Base-by-base conservation (phyloP, 208 protist species). In the Wallacemonas sp. region DNA sequence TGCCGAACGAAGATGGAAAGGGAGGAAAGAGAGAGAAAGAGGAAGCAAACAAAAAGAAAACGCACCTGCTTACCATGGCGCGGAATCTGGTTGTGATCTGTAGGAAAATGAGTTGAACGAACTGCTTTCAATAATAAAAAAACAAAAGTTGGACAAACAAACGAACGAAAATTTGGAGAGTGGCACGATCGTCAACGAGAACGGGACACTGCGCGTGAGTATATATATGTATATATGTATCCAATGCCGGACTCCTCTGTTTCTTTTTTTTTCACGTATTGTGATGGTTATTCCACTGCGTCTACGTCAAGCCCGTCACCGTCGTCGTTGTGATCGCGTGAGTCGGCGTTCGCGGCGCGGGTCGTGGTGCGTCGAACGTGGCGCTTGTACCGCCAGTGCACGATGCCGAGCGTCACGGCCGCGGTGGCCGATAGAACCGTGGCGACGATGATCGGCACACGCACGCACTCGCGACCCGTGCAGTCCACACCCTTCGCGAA, bases 351-450 rank as follows among this genome's bases (percentile, higher is more conserved):
- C 16, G 17, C 38, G 4, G 9, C 36, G 6, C 2, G 24, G 21
- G 44, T 38, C 41, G 24, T 26, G 60, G 39, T 36, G 44, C 72
- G 67, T 14, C 41, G 61, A 41, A 89, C 76, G 34, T 82, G 85
- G 5, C 76, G 77, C 12, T 55, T 57, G 65, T 88, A 88, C 49
- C 82, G 82, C 39, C 85, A 41, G 61, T 88, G 82, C n/a, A 85
- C 70, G 32, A 77, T 74, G 39, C 74, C 68, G 1, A 68, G 52
- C 29, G 68, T 46, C 5, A 83, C 36, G 23, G 65, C 65, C 8
- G 78, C 74, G 6, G 83, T 54, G 27, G 72, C 78, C 16, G 78
- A 76, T 6, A 49, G 67, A 52, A 65, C 70, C 19, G 79, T 85
- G 23, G 76, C 71, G 33, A 84, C 76, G 41, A 85, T 86, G 34